Conservation (phyloP, 192 early-diverging fungal genomes). For the Coemansia nantahalensis region DNA sequence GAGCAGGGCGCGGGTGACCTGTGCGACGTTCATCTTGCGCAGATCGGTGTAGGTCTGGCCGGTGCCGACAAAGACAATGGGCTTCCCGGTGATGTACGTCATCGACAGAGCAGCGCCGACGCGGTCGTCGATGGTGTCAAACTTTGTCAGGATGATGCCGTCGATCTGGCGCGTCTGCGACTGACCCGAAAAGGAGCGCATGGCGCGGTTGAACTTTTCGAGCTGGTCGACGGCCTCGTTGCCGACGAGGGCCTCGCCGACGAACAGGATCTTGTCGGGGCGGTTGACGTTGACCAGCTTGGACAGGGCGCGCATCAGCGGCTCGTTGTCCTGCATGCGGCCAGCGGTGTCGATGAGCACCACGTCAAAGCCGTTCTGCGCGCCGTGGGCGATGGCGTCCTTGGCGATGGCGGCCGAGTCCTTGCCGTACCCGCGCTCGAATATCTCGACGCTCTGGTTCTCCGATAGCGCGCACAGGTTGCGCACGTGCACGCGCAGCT, state of each 20-base stretch:
- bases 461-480: slow-evolving; percentile 78
- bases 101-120: slow-evolving; percentile 94
- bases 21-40: slow-evolving; percentile 77
- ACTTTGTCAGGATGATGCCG: slow-evolving; percentile 94
- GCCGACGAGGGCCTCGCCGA: slow-evolving; percentile 95
- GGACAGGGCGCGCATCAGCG: slow-evolving; percentile 92
- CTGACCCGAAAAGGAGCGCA: slow-evolving; percentile 84
- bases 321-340: slow-evolving; percentile 98
- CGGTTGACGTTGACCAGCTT: slow-evolving; percentile 89
- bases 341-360: slow-evolving; percentile 96
- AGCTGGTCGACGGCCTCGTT: slow-evolving; percentile 97
- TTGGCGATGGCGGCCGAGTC: slow-evolving; percentile 94
- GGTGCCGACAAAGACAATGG: slow-evolving; percentile 95
- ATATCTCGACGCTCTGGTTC: slow-evolving; percentile 75
- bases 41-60: slow-evolving; percentile 97
- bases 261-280: slow-evolving; percentile 97
- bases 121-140: slow-evolving; percentile 96
- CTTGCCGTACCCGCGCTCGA: slow-evolving; percentile 95
- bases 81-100: slow-evolving; percentile 94
- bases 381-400: slow-evolving; percentile 84
- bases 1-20: slow-evolving; percentile 69
- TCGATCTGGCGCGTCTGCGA: slow-evolving; percentile 87
- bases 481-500: slow-evolving; percentile 84
- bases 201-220: slow-evolving; percentile 91
- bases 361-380: slow-evolving; percentile 75